Conservation (phyloP, 2,329 filamentous ascomycete species). For the Conoideocrella luteorostrata region DNA sequence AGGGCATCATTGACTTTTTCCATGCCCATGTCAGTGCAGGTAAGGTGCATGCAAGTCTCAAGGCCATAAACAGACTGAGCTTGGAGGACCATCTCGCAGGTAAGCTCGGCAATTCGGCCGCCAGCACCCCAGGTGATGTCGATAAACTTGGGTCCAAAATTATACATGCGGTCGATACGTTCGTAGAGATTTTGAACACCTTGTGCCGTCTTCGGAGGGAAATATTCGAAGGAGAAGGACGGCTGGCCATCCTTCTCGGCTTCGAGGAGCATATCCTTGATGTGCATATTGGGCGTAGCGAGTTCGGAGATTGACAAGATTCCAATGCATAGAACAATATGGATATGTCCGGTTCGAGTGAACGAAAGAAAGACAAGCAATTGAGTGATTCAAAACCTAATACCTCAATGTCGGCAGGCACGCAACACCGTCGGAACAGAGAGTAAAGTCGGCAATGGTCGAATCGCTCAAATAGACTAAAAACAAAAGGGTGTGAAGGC, state of each 20-base stretch:
- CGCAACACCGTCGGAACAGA: no score
- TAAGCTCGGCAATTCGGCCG: constrained; percentile 82
- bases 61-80: constrained; percentile 92
- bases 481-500: background rate
- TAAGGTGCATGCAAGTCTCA: constrained; percentile 98
- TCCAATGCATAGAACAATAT: background rate
- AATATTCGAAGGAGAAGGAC: constrained; percentile 99
- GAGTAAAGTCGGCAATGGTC: no score
- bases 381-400: no score
- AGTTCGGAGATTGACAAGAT: background rate
- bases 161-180: constrained; percentile 98
- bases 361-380: no score
- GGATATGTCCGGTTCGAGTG: no score
- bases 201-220: constrained; percentile 93
- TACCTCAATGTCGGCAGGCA: no score
- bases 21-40: constrained; percentile 95
- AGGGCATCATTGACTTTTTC: constrained; percentile 88
- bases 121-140: constrained; percentile 98
- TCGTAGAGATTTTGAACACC: constrained; percentile 99
- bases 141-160: constrained; percentile 88
- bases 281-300: constrained; percentile 70
- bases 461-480: no score
- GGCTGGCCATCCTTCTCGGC: constrained; percentile 72
- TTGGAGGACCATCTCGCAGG: constrained; percentile 94
- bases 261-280: constrained; percentile 83